Evolutionary conservation across 1,284 basidiomycete genomes (phyloP), one percentile per base, ranked within the genome.

Genomic region (Trichosporon faecale): DNA sequence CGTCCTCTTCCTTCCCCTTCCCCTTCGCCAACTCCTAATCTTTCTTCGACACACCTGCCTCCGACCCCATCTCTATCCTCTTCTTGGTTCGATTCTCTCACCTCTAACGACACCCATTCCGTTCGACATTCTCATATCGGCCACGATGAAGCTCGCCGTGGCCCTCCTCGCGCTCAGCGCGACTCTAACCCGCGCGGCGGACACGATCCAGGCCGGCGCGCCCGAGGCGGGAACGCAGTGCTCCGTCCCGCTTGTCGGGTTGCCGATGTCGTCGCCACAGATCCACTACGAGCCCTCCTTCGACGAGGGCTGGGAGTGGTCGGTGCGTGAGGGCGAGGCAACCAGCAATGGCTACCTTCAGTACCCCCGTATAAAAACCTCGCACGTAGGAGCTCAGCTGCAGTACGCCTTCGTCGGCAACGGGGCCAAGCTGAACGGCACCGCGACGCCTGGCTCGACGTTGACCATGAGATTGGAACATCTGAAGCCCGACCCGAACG

Each of bases 351-450:
- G 57, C 14, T 61, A 61, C 57, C 57, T 61, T 14, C 57, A 61
- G 57, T 61, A 61, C 57, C 57, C 57, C 2, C 57, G 57, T 7
- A 31, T 61, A 5, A 23, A 21, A 12, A 29, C 27, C 16, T 31
- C 57, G 12, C 27, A 27, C 57, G 18, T 7, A 7, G 57, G 57
- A 7, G 57, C 57, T 3, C 29, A 18, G 27, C 29, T 33, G 29
- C 18, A 29, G 29, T 61, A 61, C 57, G 57, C 57, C 16, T 61
- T 61, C 11, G 57, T 61, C 16, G 57, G 57, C 57, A 61, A 61
- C 57, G 57, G 57, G 2, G 57, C 57, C 57, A 61, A 33, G 57
- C 57, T 61, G 57, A 61, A 61, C 57, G 57, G 57, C 7, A 61
- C 27, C 2, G 57, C 57, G 29, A n/a, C 27, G 5, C 27, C 57